These are phyloP conservation scores for Stenocarpella maydis DNA, from an alignment of 2,329 filamentous ascomycete species.

Conservation along the genomic window DNA sequence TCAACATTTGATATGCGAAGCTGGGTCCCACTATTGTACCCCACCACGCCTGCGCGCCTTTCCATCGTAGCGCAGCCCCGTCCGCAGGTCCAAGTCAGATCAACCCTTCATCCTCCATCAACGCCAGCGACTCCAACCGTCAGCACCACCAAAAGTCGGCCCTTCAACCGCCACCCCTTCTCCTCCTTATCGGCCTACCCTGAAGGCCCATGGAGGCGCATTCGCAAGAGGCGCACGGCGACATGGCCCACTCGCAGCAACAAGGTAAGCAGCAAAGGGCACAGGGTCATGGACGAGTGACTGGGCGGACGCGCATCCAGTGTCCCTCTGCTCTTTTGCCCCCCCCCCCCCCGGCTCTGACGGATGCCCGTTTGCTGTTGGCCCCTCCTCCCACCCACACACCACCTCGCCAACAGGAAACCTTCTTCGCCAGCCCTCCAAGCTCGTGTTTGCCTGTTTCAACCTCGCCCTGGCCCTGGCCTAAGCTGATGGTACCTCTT, in stretches of 20 bases:
- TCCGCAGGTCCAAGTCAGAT: constrained; percentile 26
- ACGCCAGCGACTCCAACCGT: constrained; percentile 25
- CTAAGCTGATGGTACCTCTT: constrained; percentile 14
- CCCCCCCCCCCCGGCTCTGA: constrained; percentile 21
- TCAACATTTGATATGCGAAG: too few species aligned
- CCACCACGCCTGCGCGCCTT: constrained; percentile 17
- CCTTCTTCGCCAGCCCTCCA: background rate
- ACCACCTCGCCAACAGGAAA: constrained; percentile 4
- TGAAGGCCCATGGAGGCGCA: constrained; percentile 30
- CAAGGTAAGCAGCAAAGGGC: constrained; percentile 31
- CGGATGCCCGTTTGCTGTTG: constrained; percentile 28
- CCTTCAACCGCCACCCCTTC: background rate
- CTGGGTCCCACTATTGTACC: constrained; percentile 24
- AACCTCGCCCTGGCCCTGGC: constrained; percentile 5
- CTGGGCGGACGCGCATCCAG: background rate
- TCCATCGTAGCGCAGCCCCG: constrained; percentile 16
- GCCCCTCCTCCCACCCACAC: background rate
- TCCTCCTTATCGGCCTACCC: background rate
- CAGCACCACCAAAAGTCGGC: constrained; percentile 26
- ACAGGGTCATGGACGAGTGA: background rate
- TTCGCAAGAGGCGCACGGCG: constrained; percentile 34
- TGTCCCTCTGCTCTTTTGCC: constrained; percentile 26
- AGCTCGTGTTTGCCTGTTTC: background rate
- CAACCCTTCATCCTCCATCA: constrained; percentile 31
- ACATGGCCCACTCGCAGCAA: constrained; percentile 25